Percentiles rank a stretch among this genome's conserved stretches.
These are phyloP conservation scores for Pachyrhizus erosus DNA, from an alignment of 306 rosid species.

Conservation along the genomic window DNA sequence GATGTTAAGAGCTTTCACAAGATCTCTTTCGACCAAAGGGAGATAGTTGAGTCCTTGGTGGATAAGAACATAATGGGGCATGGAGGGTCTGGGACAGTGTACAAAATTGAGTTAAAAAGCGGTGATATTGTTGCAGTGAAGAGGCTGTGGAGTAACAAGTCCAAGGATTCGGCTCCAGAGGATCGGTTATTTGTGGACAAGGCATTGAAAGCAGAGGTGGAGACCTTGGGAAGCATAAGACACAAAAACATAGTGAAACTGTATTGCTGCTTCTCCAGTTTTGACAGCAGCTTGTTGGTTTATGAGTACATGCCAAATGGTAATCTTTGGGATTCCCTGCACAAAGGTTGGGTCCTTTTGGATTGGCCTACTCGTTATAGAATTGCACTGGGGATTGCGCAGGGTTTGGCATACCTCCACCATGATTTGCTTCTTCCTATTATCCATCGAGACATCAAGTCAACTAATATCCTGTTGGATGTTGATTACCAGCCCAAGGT, in stretches of 20 bases:
- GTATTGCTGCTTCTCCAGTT: slow-evolving; percentile 79
- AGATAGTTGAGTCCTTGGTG: slow-evolving; percentile 74
- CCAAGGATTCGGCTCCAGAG: slow-evolving; percentile 62
- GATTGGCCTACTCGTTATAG: slow-evolving; percentile 91
- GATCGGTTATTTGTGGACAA: slow-evolving; percentile 63
- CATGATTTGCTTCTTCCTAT: slow-evolving; percentile 85
- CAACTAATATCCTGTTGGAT: slow-evolving; percentile 87
- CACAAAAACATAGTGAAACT: slow-evolving; percentile 94
- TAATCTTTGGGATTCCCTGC: slow-evolving; percentile 93
- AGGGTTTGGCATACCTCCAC: slow-evolving; percentile 94
- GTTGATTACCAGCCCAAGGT: slow-evolving; percentile 86
- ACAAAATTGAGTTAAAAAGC: slow-evolving; percentile 71
- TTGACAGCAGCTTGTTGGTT: slow-evolving; percentile 76
- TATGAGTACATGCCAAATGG: slow-evolving; percentile 97
- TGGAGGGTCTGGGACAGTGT: slow-evolving; percentile 96
- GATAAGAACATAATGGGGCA: slow-evolving; percentile 90
- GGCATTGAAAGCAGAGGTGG: slow-evolving; percentile 87
- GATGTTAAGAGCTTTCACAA: slow-evolving; percentile 92
- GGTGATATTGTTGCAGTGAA: slow-evolving; percentile 90
- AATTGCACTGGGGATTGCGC: slow-evolving; percentile 85
- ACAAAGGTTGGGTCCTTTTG: slow-evolving; percentile 70
- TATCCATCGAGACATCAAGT: slow-evolving; percentile 89
- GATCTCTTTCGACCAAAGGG: slow-evolving; percentile 70
- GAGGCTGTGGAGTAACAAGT: slow-evolving; percentile 63
- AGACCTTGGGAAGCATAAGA: slow-evolving; percentile 85